Conservation (phyloP, 306 rosid genomes). For the Malus fusca region DNA sequence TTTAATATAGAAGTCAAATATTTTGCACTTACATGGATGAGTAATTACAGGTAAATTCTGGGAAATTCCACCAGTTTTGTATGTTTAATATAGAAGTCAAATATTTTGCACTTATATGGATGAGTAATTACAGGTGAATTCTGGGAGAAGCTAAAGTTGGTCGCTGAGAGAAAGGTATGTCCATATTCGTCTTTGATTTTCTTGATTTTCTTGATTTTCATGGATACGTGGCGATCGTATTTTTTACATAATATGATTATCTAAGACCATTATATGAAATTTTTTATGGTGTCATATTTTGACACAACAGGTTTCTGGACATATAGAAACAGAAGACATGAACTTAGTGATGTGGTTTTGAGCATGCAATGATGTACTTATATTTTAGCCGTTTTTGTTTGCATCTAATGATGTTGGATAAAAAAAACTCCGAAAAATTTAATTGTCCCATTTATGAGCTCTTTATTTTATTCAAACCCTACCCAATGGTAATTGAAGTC, state of each 20-base stretch:
- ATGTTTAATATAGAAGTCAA: neutral
- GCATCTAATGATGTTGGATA: neutral
- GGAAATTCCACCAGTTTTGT: slow-evolving; percentile 13
- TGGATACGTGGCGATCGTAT: neutral
- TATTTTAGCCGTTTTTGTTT: neutral
- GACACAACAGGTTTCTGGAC: neutral
- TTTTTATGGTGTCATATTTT: neutral
- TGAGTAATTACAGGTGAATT: slow-evolving; percentile 54
- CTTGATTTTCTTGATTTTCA: neutral
- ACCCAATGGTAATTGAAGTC: neutral
- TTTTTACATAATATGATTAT: neutral
- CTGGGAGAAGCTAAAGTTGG: slow-evolving; percentile 72
- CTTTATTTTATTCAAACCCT: neutral
- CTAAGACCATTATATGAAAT: neutral
- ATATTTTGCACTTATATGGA: slow-evolving; percentile 18
- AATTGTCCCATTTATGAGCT: neutral
- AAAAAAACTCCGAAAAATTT: neutral
- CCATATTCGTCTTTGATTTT: neutral
- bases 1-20: neutral
- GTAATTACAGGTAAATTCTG: slow-evolving; percentile 66
- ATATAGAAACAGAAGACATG: neutral
- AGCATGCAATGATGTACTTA: neutral
- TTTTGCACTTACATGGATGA: slow-evolving; percentile 20
- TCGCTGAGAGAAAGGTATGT: slow-evolving; percentile 70
- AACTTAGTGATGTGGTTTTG: neutral